phyloP scores from a whole-genome alignment of 2,329 filamentous ascomycete species.

The Fusarium albidum region DNA sequence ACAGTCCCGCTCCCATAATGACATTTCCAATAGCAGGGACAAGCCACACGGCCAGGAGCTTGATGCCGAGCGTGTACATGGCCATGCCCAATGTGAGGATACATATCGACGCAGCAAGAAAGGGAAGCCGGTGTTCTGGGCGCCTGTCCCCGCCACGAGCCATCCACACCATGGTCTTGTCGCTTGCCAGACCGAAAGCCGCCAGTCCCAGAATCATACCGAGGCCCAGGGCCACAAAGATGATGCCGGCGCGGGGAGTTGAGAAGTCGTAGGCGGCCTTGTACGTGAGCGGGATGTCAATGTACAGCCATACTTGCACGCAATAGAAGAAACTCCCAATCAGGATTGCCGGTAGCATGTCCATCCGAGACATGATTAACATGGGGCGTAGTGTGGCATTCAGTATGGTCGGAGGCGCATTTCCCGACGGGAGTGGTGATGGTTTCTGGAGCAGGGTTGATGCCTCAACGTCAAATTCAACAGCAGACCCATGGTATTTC shows the following conservation, averaged over 20 bases:
- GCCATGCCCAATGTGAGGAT: not conserved
- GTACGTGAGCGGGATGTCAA: not conserved
- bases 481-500: not conserved
- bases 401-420: not conserved
- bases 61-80: not conserved
- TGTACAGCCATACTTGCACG: not conserved
- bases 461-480: not conserved
- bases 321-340: not conserved
- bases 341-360: not conserved
- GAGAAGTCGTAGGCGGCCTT: not conserved
- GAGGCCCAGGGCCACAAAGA: not conserved
- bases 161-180: not conserved
- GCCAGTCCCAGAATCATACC: not conserved
- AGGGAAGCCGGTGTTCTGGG: not conserved
- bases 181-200: not conserved
- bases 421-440: not conserved
- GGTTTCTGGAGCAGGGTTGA: not conserved
- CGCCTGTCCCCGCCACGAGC: not conserved
- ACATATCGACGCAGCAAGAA: not conserved
- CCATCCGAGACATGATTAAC: not conserved
- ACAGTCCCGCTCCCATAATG: not conserved
- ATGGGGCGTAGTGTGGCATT: not conserved
- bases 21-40: not conserved
- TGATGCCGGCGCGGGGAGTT: not conserved
- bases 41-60: not conserved